These are phyloP conservation scores for Stylosanthes scabra DNA, from an alignment of 331 rosid species.

Conservation along the genomic window DNA sequence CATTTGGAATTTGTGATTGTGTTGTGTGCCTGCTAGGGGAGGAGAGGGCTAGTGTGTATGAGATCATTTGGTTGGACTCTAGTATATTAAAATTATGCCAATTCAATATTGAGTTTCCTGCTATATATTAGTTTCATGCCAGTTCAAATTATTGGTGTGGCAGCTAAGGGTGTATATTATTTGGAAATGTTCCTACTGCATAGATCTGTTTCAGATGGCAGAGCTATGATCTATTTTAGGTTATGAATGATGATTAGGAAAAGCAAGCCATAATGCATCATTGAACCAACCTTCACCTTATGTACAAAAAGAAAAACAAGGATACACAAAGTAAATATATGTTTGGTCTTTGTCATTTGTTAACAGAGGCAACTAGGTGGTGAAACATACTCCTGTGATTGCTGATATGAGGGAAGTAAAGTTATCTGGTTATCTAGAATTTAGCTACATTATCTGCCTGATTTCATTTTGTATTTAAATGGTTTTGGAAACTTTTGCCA, in stretches of 20 bases:
- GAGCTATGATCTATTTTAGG: slow-evolving; percentile 19
- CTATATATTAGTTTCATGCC: slow-evolving; percentile 14
- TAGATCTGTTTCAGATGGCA: neutral
- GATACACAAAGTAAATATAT: neutral
- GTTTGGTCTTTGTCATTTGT: neutral
- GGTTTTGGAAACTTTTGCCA: slow-evolving; percentile 9
- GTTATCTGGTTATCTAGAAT: slow-evolving; percentile 3
- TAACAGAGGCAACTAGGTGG: slow-evolving; percentile 9
- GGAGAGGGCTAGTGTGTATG: slow-evolving; percentile 7
- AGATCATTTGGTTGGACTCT: slow-evolving; percentile 1
- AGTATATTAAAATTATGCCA: neutral
- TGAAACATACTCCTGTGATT: slow-evolving; percentile 8
- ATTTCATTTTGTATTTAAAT: slow-evolving; percentile 19
- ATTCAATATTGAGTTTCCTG: slow-evolving; percentile 4
- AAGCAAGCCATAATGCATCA: slow-evolving; percentile 1
- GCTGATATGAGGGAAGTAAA: slow-evolving; percentile 22
- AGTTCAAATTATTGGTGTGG: neutral
- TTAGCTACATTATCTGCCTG: neutral
- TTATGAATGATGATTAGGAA: slow-evolving; percentile 11
- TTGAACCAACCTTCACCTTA: slow-evolving; percentile 5
- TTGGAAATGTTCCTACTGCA: slow-evolving; percentile 4
- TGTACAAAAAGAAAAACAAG: neutral
- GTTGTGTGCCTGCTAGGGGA: slow-evolving; percentile 10
- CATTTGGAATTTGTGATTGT: slow-evolving; percentile 30
- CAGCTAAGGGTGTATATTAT: slow-evolving; percentile 23